Evolutionary conservation across 345 rosid species (phyloP), one percentile per base, ranked within the genome.

Genomic region (Angophora floribunda): DNA sequence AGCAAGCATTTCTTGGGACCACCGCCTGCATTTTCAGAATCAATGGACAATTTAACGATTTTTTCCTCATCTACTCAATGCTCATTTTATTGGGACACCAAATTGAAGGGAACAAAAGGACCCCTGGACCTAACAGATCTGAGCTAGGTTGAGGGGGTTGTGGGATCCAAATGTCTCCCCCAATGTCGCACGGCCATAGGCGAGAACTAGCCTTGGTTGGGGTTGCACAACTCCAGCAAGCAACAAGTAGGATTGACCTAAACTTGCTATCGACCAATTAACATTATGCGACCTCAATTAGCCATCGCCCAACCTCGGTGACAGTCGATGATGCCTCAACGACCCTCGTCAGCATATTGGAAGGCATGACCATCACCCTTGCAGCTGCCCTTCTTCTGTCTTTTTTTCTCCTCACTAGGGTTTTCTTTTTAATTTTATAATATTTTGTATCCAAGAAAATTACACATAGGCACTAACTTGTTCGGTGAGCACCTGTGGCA

Each of bases 161-260:
- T 1, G 1, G 0, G 10, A 53, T 2, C 59, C 0, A 21, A 4
- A 1, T 10, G 5, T 53, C 57, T 55, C 26, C 11, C 5, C 22
- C 2, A 36, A 5, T 53, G 28, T 21, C 9, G 22, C 59, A 4
- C 0, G 59, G 7, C 59, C 59, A 6, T 19, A 53, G 4, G 63
- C 13, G 0, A 57, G n/a, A 55, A 55, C 28, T 55, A 55, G 61
- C 61, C 24, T 6, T 55, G 28, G 28, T 26, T 22, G 61, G 61
- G 61, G 61, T 55, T 10, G 28, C 26, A 55, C 1, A 10, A 55
- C 12, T 9, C 2, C 21, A 55, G 61, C 5, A 1, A 7, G 59
- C 41, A 26, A 22, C 12, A 7, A 53, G 26, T 55, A 24, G n/a
- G n/a, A 6, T 24, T 59, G 65, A 13, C 65, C 12, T 8, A 10